phyloP scores from a whole-genome alignment of 345 rosid species.

The Gossypium bickii region DNA sequence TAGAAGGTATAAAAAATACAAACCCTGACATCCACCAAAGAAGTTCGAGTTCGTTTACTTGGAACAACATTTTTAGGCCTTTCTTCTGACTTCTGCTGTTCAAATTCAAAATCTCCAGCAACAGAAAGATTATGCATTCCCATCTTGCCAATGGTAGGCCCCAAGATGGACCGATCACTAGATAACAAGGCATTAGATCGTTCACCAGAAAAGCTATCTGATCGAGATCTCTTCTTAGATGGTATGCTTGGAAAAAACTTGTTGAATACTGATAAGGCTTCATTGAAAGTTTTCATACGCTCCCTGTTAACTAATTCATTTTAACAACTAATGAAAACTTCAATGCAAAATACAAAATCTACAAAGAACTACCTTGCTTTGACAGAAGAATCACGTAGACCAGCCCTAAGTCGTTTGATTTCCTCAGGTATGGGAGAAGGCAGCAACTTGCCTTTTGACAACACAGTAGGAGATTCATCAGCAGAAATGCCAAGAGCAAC shows the following conservation, averaged over 20 bases:
- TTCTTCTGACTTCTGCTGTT: constrained; percentile 71
- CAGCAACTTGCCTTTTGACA: constrained; percentile 53
- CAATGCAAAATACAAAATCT: constrained; percentile 16
- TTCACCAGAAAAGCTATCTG: constrained; percentile 61
- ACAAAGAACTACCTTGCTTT: constrained; percentile 78
- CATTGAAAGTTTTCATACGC: constrained; percentile 62
- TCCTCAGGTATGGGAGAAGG: constrained; percentile 63
- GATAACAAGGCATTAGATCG: constrained; percentile 46
- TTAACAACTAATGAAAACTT: constrained; percentile 30
- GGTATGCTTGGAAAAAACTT: constrained; percentile 66
- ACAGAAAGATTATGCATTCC: constrained; percentile 65
- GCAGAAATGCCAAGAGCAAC: constrained; percentile 68
- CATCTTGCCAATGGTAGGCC: constrained; percentile 59
- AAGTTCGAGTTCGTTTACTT: constrained; percentile 90
- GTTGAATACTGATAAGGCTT: constrained; percentile 78
- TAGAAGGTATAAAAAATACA: constrained; percentile 27
- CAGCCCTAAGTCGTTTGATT: constrained; percentile 61
- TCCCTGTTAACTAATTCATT: constrained; percentile 54
- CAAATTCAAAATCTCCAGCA: constrained; percentile 60
- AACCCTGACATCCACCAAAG: constrained; percentile 71
- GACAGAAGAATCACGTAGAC: constrained; percentile 57
- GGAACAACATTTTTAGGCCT: constrained; percentile 61
- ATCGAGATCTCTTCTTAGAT: constrained; percentile 83
- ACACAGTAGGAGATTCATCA: constrained; percentile 65
- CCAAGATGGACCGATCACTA: constrained; percentile 54